Percentiles rank a stretch among this genome's conserved stretches.
phyloP scores from a whole-genome alignment of 257 asterid species.

The Jasminum sambac region DNA sequence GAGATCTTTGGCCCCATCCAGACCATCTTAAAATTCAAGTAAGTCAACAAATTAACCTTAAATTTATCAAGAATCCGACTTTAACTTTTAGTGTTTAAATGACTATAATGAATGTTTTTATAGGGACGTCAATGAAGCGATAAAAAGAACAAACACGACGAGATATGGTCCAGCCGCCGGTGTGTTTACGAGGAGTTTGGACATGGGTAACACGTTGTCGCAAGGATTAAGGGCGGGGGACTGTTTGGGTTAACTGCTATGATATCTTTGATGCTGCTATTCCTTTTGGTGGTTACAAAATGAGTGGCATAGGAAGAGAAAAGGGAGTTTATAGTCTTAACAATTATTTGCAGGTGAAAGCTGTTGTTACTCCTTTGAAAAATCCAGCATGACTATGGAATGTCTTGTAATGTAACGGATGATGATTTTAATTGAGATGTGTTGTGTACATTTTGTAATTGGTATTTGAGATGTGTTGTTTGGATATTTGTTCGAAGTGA shows the following conservation, averaged over 20 bases:
- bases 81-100: not conserved
- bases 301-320: constrained; percentile 95
- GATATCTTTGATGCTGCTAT: constrained; percentile 87
- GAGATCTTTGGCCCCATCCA: constrained; percentile 98
- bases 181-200: constrained; percentile 72
- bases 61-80: not conserved
- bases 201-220: constrained; percentile 78
- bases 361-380: constrained; percentile 70
- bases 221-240: constrained; percentile 86
- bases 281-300: constrained; percentile 97
- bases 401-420: not conserved
- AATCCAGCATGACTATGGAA: constrained; percentile 81
- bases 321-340: constrained; percentile 86
- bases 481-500: too few species aligned
- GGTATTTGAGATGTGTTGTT: too few species aligned
- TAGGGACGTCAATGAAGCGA: constrained; percentile 77
- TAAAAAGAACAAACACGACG: constrained; percentile 62
- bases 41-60: constrained; percentile 7
- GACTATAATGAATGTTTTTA: not conserved
- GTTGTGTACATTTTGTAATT: too few species aligned
- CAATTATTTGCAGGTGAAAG: constrained; percentile 89
- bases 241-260: constrained; percentile 79
- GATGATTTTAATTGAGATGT: not conserved
- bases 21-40: constrained; percentile 76
- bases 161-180: constrained; percentile 90